These are phyloP conservation scores for Aspergillus candidus DNA, from an alignment of 2,329 filamentous ascomycete genomes.

Conservation along the genomic window DNA sequence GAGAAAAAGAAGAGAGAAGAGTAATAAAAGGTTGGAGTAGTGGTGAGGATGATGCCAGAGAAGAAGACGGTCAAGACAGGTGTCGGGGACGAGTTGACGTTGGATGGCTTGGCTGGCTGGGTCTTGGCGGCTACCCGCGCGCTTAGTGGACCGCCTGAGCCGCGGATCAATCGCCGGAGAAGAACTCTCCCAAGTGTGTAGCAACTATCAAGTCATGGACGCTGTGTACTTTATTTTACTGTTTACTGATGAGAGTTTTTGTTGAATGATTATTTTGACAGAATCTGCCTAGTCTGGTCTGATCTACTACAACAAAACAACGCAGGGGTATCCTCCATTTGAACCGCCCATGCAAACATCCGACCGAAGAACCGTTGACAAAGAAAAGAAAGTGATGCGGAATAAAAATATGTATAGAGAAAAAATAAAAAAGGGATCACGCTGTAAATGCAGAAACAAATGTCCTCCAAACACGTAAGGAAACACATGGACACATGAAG, in stretches of 20 bases:
- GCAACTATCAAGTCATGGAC: too few relatives aligned
- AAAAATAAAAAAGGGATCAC: conserved; percentile 14
- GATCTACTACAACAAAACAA: conserved; percentile 20
- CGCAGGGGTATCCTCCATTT: conserved; percentile 24
- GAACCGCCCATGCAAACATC: conserved; percentile 20
- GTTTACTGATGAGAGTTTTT: too few relatives aligned
- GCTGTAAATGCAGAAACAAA: conserved; percentile 24
- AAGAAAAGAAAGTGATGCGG: conserved; percentile 7
- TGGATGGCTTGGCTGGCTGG: conserved; percentile 12
- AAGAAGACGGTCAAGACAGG: too few relatives aligned
- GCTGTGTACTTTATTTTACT: too few relatives aligned
- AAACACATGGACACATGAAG: conserved; percentile 23
- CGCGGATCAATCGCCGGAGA: too few relatives aligned
- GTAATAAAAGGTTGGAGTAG: conserved; percentile 21
- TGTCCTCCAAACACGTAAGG: conserved; percentile 16
- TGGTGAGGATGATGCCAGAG: conserved; percentile 9
- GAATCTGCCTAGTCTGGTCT: too few relatives aligned
- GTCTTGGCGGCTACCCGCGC: conserved; percentile 11
- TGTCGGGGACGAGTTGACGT: too few relatives aligned
- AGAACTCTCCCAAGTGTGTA: too few relatives aligned
- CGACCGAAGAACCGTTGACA: conserved; percentile 13
- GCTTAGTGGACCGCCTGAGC: conserved; percentile 6
- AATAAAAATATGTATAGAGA: conserved; percentile 14
- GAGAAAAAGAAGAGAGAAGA: conserved; percentile 22
- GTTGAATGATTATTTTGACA: too few relatives aligned